Base-by-base conservation (phyloP, 1,284 basidiomycete genomes). In the Ceratobasidium sp. region DNA sequence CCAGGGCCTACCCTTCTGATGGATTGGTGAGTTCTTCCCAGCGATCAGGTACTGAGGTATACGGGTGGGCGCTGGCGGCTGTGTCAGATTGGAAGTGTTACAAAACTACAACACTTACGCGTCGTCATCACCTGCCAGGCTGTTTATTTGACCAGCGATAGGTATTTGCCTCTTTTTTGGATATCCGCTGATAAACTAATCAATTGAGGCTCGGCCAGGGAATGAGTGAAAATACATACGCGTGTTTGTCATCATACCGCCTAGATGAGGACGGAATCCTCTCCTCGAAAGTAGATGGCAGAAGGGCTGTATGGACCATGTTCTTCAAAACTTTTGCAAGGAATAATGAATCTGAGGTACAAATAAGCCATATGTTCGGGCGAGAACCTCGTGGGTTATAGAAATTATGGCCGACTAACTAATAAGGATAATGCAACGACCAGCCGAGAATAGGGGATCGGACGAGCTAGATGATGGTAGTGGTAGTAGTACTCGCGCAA, bases 241-340 rank as follows among this genome's bases (percentile, higher is more conserved):
- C 67, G 21, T 70, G 67, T 2, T 30, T 58, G 23, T 70, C 67
- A 30, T 70, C 53, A n/a, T 70, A 70, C 3, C 67, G 52, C 30
- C 55, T 28, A 3, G 67, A 70, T 4, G 26, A 26, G 10, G 67
- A 70, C 4, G 67, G 67, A 21, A 70, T 58, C 10, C 41, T 58
- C 36, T 70, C 67, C n/a, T 58, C 12, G 28, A 70, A 45, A 21
- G 67, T 58, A 10, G 55, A 8, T n/a, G 67, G 18, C 14, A 70
- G 21, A 2, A 46, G n/a, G 18, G 55, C 5, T 23, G 23, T 16
- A 23, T 43, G 28, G 21, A 12, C 21, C 67, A 70, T 70, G 1
- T 53, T 21, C 6, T 59, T 39, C 10, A 14, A 26, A 26, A 26
- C 9, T n/a, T n/a, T n/a, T n/a, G n/a, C n/a, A n/a, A n/a, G n/a